A percentile compares a stretch with the other conserved stretches of the same genome.
Conservation (phyloP, 2,329 filamentous ascomycete species). For the Claviceps arundinis region DNA sequence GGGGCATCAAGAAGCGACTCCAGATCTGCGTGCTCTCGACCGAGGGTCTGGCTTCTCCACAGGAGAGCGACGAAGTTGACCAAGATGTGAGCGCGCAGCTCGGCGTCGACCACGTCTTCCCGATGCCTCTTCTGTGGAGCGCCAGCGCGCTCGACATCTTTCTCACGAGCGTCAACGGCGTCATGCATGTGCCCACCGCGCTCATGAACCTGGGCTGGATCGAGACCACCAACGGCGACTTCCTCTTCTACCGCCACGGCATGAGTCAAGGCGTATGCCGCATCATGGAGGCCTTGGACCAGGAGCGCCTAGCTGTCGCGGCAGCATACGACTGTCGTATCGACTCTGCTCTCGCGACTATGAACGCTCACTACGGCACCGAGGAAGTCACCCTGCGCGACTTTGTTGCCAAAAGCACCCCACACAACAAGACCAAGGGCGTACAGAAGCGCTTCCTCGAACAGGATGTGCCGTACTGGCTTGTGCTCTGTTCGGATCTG, state of each 20-base stretch:
- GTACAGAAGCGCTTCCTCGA: not conserved
- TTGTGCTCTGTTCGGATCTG: too few relatives aligned
- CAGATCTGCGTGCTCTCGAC: not conserved
- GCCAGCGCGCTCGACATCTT: slow-evolving; percentile 5
- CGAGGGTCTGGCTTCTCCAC: not conserved
- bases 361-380: not conserved
- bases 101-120: not conserved
- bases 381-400: slow-evolving; percentile 1
- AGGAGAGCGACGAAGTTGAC: too few relatives aligned
- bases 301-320: too few relatives aligned
- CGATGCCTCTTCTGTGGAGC: slow-evolving; percentile 6
- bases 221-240: slow-evolving; percentile 8
- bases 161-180: slow-evolving; percentile 6
- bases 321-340: too few relatives aligned
- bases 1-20: slow-evolving; percentile 7
- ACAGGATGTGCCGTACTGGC: too few relatives aligned
- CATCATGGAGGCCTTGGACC: slow-evolving; percentile 3
- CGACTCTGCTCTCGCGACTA: too few relatives aligned
- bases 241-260: slow-evolving; percentile 8
- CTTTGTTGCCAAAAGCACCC: slow-evolving; percentile 4
- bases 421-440: slow-evolving; percentile 7
- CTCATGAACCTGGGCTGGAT: slow-evolving; percentile 9
- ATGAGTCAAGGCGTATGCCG: slow-evolving; percentile 7
- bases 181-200: slow-evolving; percentile 7
- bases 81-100: not conserved